Base-by-base conservation (phyloP, 116 monocot species). In the Posidonia oceanica region DNA sequence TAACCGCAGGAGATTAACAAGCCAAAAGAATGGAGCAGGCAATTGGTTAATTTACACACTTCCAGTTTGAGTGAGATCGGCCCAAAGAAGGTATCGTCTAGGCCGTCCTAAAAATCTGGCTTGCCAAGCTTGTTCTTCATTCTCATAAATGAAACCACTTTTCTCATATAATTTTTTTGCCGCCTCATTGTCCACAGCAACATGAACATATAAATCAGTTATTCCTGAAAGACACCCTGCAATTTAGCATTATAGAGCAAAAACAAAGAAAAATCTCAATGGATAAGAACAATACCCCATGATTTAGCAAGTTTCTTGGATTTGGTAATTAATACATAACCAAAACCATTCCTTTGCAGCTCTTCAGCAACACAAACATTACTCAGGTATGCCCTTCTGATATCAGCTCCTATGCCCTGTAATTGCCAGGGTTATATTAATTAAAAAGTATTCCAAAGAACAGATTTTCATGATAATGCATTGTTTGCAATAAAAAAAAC, bases 281-380 rank as follows among this genome's bases (percentile, higher is more conserved):
- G 3, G 16, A 12, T 39, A 67, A 14, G 57, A 70, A 23, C 3
- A 59, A 67, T 73, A 95, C 95, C 95, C 95, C 95, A 91, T 63
- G 77, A 73, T 62, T 63, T 70, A 76, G 95, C 95, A 71, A 91
- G 54, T 80, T 79, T 71, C 71, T 81, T 91, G 39, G 95, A 84
- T 59, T 82, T 80, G 39, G 62, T 44, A 63, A 95, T 54, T 66
- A 95, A 52, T 64, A 71, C 76, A 77, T 78, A 75, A 15, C 86
- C 95, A 52, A 95, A 69, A 44, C 91, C 95, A 83, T 91, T 91
- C 79, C 86, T 86, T 40, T 91, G 95, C 54, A 91, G 66, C 80
- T 95, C 95, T 72, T 88, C 78, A 18, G 95, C 91, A 54, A 95
- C 95, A 81, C 95, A 95, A 23, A 95, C 91, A 80, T 95, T 95